Conservation (phyloP, 345 rosid species). For the Cardiospermum halicacabum region DNA sequence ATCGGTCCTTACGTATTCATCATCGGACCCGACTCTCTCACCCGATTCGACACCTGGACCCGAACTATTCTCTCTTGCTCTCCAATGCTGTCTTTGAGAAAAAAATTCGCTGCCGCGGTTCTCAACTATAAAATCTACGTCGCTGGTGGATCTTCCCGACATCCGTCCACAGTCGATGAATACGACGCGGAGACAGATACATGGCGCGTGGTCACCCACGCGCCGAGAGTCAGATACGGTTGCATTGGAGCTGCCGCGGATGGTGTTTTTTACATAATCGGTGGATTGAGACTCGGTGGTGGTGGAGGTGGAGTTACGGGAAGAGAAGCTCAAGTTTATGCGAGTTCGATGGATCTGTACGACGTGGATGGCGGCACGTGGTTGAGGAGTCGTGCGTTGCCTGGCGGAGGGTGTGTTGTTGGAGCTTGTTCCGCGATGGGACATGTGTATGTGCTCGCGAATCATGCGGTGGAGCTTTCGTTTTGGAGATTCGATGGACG, state of each 20-base stretch:
- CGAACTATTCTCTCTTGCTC: conserved; percentile 36
- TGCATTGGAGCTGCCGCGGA: conserved; percentile 77
- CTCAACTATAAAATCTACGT: conserved; percentile 63
- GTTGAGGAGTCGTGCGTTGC: conserved; percentile 75
- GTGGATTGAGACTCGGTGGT: conserved; percentile 69
- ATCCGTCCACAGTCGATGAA: conserved; percentile 63
- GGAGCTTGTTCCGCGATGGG: conserved; percentile 77
- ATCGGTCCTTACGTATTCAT: conserved; percentile 68
- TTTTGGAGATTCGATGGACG: conserved; percentile 78
- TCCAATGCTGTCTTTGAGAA: conserved; percentile 51
- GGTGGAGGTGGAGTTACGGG: conserved; percentile 31
- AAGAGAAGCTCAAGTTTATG: conserved; percentile 60
- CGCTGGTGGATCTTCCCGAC: conserved; percentile 57
- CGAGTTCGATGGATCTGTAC: conserved; percentile 84
- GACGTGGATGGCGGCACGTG: conserved; percentile 63
- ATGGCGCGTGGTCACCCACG: conserved; percentile 60
- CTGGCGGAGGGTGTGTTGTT: conserved; percentile 89
- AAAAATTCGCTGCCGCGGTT: conserved; percentile 71
- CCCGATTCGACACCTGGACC: conserved; percentile 68
- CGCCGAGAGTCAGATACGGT: conserved; percentile 65
- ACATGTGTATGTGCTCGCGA: conserved; percentile 52
- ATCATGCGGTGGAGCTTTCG: conserved; percentile 89
- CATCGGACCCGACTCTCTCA: conserved; percentile 38
- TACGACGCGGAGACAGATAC: conserved; percentile 62
- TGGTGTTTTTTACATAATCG: conserved; percentile 81